Conservation (phyloP, 2,329 filamentous ascomycete species). For the Endocalyx cinctus region DNA sequence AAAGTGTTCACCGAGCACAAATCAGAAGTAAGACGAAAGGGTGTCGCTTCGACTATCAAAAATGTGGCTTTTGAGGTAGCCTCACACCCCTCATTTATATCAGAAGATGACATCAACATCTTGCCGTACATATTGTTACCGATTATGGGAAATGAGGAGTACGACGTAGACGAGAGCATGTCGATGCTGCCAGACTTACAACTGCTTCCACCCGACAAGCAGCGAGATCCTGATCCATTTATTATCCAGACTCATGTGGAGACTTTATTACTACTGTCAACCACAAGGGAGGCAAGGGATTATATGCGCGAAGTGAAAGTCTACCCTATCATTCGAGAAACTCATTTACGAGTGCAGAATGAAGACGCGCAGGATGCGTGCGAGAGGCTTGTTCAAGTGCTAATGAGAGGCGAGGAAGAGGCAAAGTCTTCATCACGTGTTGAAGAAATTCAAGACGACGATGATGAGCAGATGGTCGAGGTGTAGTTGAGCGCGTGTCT, state of each 20-base stretch:
- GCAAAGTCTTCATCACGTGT: slow-evolving; percentile 33
- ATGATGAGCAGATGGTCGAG: slow-evolving; percentile 52
- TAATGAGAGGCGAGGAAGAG: slow-evolving; percentile 73
- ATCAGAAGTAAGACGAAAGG: slow-evolving; percentile 77
- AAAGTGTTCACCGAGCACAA: slow-evolving; percentile 91
- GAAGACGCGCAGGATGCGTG: slow-evolving; percentile 79
- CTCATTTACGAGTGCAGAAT: slow-evolving; percentile 72
- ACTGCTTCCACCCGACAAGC: slow-evolving; percentile 83
- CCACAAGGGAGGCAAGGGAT: slow-evolving; percentile 70
- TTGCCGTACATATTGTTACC: slow-evolving; percentile 86
- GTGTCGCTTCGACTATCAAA: slow-evolving; percentile 95
- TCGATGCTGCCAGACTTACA: slow-evolving; percentile 88
- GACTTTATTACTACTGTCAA: slow-evolving; percentile 78
- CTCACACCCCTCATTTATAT: slow-evolving; percentile 66
- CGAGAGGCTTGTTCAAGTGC: slow-evolving; percentile 82
- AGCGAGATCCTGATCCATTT: slow-evolving; percentile 68
- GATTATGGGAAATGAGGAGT: slow-evolving; percentile 83
- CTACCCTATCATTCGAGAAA: slow-evolving; percentile 85
- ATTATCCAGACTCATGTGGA: slow-evolving; percentile 88
- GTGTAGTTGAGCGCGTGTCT: slow-evolving; percentile 33
- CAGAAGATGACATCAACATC: slow-evolving; percentile 69
- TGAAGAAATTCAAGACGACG: slow-evolving; percentile 38
- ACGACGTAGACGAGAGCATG: slow-evolving; percentile 78
- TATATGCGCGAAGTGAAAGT: slow-evolving; percentile 71
- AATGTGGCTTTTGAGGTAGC: slow-evolving; percentile 82